These are phyloP conservation scores for Botryotinia globosa DNA, from an alignment of 2,329 filamentous ascomycete species.

Conservation along the genomic window DNA sequence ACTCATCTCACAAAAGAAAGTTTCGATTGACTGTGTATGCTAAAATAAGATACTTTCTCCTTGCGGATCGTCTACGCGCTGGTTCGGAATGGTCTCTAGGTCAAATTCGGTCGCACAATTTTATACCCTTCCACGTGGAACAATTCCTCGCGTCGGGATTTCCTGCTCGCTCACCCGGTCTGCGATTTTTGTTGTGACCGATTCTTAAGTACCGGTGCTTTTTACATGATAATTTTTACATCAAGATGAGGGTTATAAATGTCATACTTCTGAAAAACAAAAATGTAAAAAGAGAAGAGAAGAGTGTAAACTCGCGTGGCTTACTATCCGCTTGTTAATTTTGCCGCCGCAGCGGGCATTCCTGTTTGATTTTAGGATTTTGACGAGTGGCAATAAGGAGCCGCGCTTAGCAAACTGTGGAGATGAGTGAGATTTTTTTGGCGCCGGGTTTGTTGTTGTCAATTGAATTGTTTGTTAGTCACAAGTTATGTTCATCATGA, in stretches of 20 bases:
- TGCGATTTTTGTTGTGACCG: not conserved
- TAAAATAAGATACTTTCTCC: not conserved
- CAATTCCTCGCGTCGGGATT: not conserved
- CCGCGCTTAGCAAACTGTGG: not conserved
- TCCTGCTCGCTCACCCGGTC: not conserved
- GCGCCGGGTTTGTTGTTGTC: not conserved
- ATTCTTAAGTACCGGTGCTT: not conserved
- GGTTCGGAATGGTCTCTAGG: not conserved
- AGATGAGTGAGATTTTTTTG: not conserved
- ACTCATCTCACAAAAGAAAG: not conserved
- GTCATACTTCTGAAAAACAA: rapidly evolving
- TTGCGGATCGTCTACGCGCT: not conserved
- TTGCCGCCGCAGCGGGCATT: not conserved
- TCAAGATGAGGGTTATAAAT: not conserved
- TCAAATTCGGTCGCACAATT: not conserved
- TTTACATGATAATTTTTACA: not conserved
- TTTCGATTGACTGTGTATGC: not conserved
- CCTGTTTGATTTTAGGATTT: not conserved
- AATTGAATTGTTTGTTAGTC: too few relatives aligned
- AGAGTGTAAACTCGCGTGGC: not conserved
- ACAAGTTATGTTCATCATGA: not conserved
- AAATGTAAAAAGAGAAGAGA: not conserved
- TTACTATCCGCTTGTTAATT: not conserved
- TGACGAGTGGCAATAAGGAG: not conserved
- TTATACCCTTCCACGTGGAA: not conserved